Evolutionary conservation across 495 filamentous ascomycete genomes (phyloP), one percentile per base, ranked within the genome.

Genomic region (Viridothelium virens): DNA sequence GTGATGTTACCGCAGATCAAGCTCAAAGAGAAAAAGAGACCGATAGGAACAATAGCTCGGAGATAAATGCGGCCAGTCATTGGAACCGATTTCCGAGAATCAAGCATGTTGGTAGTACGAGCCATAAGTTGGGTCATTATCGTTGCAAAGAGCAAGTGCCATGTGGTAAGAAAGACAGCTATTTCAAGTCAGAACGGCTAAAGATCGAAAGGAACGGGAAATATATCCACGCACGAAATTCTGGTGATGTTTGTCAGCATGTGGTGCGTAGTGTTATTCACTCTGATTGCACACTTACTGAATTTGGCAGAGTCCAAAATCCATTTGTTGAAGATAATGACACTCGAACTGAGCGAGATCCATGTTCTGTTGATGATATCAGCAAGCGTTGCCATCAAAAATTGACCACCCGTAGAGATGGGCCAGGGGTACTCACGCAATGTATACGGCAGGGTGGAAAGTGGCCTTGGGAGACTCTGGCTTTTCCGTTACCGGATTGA

Each of bases 281-380:
- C n/a, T 34, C 25, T 2, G 50, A 16, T 33, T 33, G 63, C 33
- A 63, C 77, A 83, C 90, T 87, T 83, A 94, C 91, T 80, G 82
- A 97, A 98, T 63, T 88, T 80, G 70, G 86, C 83, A 37, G 85
- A 89, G 72, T 90, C 86, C 64, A 97, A 84, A 70, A 98, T 92
- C 85, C 90, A 93, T 85, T 98, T 98, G 87, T 98, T 97, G 88
- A 96, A 98, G 53, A 97, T 80, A 72, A 98, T 98, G 69, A 96
- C 91, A 69, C 86, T 89, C 39, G 93, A 96, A 75, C 91, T 96
- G 72, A 96, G 79, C 65, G 85, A 76, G 70, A 98, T 97, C 94
- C 94, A 98, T 74, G 85, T 78, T 69, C 93, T 97, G 75, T 63
- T 63, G 67, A 48, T 50, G 10, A 5, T 33, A 36, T 59, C 31